Base-by-base conservation (phyloP, 2,329 filamentous ascomycete species). In the Calonectria leucothoes region DNA sequence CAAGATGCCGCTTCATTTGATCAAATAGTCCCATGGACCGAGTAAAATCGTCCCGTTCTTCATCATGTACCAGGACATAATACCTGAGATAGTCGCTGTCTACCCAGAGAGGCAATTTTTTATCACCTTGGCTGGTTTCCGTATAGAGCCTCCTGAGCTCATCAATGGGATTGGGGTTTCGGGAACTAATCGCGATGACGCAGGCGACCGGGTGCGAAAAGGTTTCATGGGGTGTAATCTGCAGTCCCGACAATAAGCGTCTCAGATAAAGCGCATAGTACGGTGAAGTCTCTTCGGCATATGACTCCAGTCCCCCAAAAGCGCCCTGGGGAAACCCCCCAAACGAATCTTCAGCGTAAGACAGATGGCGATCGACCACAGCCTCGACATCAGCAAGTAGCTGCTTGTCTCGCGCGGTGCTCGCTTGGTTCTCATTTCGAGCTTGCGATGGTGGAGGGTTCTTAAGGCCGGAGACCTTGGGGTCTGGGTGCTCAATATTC, bases 1-100 rank as follows among this genome's bases (percentile, higher is more conserved):
- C 97, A 76, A 99, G 95, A 85, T 98, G 95, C n/a, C 97, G 92
- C 85, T 98, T 99, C 97, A 99, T 99, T 84, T 98, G 95, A 79
- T 99, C 97, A 84, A 98, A 99, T 33, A 98, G 88, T 23, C 92
- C 91, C 84, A 96, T 96, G 15, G 96, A 98, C 84, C 95, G 94
- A 45, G 92, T 91, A 74, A 98, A 98, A 82, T 99, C 96, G 81
- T 98, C 96, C 74, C 92, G 92, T 82, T 99, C 97, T 85, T 99
- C 97, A 79, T 99, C 97, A 81, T 99, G 97, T 23, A 99, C 93
- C 51, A 99, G 88, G 20, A 99, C 94, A 84, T 99, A 99, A 84
- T 99, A 99, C 75, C 97, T 91, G 76, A 99, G 87, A 83, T 97
- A 99, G 74, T 98, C 95, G 35, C 94, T 93, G 81, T 98, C 93